Base-by-base conservation (phyloP, 805 yeast genomes). In the Candida wancherniae region DNA sequence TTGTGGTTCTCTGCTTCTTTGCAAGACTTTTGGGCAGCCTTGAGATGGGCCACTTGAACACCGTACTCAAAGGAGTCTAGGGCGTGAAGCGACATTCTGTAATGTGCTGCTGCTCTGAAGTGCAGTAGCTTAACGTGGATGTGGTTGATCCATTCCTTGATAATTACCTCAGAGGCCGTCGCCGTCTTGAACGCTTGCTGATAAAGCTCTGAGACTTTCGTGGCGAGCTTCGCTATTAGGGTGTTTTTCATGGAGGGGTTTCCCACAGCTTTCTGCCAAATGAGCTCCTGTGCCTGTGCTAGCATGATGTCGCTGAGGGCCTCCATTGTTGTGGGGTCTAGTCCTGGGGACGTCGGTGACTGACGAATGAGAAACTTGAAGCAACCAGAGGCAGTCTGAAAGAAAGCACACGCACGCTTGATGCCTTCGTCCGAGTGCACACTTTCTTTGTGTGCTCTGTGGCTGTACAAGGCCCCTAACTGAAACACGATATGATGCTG, bases 221-320 rank as follows among this genome's bases (percentile, higher is more conserved):
- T 54, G 0, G 95, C 72, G 26, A 88, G 56, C 44, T 76, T 73
- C 1, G 92, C 69, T 3, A 87, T 57, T 4, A 77, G 60, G 0
- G 80, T 60, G 47, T 82, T 77, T 44, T 77, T 81, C 45, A 74
- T 48, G 9, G 63, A 59, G 11, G 57, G 53, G 22, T 58, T 53
- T 0, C 65, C 55, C 3, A 61, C 31, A 0, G 95, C 86, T 45
- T 79, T 78, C 28, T 72, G 76, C 95, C 96, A 87, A 29, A 81
- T 75, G 9, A 76, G 69, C 49, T 88, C 96, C 55, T 87, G 95
- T 0, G 95, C 92, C 47, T 85, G 95, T 0, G 94, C 92, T 22
- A 83, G 50, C 73, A 74, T 73, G 20, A 86, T 48, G 9, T 51
- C 43, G 21, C 67, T 56, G 31, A 87, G 57, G 11, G 77, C 62